Evolutionary conservation across 2,329 filamentous ascomycete genomes (phyloP).

Genomic region (Fusarium fujikuroi): DNA sequence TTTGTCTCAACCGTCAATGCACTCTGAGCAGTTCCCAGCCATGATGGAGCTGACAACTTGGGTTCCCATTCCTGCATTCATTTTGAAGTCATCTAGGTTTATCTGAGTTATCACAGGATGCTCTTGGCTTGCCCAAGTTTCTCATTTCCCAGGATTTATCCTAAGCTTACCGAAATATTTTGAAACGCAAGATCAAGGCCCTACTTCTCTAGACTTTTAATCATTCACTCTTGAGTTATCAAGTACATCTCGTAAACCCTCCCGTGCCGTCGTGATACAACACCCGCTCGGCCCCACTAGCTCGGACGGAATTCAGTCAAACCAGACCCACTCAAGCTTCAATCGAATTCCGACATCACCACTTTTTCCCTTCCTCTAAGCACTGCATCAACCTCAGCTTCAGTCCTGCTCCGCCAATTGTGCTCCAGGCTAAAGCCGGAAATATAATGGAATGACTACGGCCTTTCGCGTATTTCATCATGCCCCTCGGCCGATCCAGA

Average conservation of each 20-base stretch:
- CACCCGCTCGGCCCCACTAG: constrained; percentile 12
- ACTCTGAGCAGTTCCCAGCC: no score
- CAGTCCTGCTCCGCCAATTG: constrained; percentile 12
- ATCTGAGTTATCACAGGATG: background rate
- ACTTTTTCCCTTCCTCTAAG: constrained; percentile 12
- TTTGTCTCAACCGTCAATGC: background rate
- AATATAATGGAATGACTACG: constrained; percentile 51
- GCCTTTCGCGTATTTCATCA: constrained; percentile 50
- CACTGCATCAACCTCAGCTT: background rate
- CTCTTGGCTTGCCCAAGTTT: background rate
- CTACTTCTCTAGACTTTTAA: accelerated
- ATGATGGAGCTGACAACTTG: background rate
- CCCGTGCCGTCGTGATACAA: background rate
- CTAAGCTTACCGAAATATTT: background rate
- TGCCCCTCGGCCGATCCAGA: constrained; percentile 51
- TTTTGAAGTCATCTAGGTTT: background rate
- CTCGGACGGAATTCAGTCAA: constrained; percentile 13
- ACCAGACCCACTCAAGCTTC: constrained; percentile 20
- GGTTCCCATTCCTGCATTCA: background rate
- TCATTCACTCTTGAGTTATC: background rate
- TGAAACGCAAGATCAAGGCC: background rate
- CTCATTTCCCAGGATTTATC: background rate
- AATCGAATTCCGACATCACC: constrained; percentile 25
- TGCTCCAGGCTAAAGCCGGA: constrained; percentile 23
- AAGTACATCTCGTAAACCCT: background rate